Percentiles rank a stretch among this genome's conserved stretches.
Evolutionary conservation across 805 yeast species (phyloP).

Genomic region (Lachancea meyersii): DNA sequence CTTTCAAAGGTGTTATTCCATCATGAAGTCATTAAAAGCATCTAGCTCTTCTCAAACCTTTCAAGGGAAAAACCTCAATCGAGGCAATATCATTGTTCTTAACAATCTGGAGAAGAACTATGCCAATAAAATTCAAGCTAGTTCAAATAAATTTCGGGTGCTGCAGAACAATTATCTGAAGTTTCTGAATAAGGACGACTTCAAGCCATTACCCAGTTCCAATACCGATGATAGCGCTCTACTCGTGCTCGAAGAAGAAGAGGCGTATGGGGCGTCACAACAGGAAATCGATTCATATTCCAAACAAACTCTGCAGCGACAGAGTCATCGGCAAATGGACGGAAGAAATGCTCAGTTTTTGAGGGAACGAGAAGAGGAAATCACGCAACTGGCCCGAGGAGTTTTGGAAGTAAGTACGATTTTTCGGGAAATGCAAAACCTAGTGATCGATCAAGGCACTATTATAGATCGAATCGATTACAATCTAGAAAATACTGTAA

Average conservation of each 20-base stretch:
- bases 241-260: slow-evolving; percentile 31
- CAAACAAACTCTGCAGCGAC: slow-evolving; percentile 25
- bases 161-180: slow-evolving; percentile 86
- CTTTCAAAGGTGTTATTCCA: slow-evolving; percentile 72
- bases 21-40: slow-evolving; percentile 60
- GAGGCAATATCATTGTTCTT: slow-evolving; percentile 55
- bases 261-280: slow-evolving; percentile 17
- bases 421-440: slow-evolving; percentile 83
- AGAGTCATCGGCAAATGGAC: slow-evolving; percentile 22
- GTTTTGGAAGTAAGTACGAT: slow-evolving; percentile 89
- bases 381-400: slow-evolving; percentile 86
- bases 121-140: slow-evolving; percentile 77
- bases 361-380: slow-evolving; percentile 77
- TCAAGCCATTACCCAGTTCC: slow-evolving; percentile 38
- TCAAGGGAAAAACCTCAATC: slow-evolving; percentile 32
- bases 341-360: slow-evolving; percentile 21
- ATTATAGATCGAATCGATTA: slow-evolving; percentile 90
- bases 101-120: slow-evolving; percentile 77
- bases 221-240: slow-evolving; percentile 20
- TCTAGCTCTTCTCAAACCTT: slow-evolving; percentile 35
- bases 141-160: slow-evolving; percentile 72
- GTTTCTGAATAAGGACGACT: slow-evolving; percentile 75
- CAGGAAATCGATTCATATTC: slow-evolving; percentile 37
- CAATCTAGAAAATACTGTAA: slow-evolving; percentile 74
- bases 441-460: slow-evolving; percentile 94